Conservation (phyloP, 116 monocot species). For the Zostera marina region DNA sequence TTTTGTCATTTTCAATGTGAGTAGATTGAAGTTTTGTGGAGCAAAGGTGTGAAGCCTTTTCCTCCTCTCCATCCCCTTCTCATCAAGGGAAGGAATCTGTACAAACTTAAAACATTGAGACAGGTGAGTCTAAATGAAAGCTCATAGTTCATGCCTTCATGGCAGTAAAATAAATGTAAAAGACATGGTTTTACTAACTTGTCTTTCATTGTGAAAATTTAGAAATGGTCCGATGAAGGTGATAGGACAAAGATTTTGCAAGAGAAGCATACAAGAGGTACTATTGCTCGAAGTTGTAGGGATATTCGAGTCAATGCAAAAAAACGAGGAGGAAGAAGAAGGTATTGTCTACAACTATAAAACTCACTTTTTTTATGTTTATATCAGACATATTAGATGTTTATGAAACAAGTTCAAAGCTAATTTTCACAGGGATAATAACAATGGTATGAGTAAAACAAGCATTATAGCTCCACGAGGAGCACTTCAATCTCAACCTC, state of each 20-base stretch:
- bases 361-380: background rate
- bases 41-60: constrained; percentile 59
- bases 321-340: constrained; percentile 33
- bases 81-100: constrained; percentile 82
- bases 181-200: background rate
- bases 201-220: constrained; percentile 2
- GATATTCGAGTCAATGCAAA: constrained; percentile 53
- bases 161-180: background rate
- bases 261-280: constrained; percentile 75
- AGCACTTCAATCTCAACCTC: background rate
- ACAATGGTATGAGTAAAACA: background rate
- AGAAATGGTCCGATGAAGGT: constrained; percentile 70
- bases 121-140: constrained; percentile 23
- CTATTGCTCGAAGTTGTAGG: constrained; percentile 34
- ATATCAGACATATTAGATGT: background rate
- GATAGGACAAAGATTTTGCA: constrained; percentile 42
- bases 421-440: background rate
- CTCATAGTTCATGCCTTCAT: background rate
- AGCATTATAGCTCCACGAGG: background rate
- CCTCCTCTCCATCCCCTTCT: constrained; percentile 65
- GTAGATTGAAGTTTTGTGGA: constrained; percentile 81
- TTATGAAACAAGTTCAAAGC: background rate
- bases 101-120: constrained; percentile 59
- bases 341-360: background rate
- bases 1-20: background rate